phyloP scores from a whole-genome alignment of 345 rosid species.

The Citrus hindsii region DNA sequence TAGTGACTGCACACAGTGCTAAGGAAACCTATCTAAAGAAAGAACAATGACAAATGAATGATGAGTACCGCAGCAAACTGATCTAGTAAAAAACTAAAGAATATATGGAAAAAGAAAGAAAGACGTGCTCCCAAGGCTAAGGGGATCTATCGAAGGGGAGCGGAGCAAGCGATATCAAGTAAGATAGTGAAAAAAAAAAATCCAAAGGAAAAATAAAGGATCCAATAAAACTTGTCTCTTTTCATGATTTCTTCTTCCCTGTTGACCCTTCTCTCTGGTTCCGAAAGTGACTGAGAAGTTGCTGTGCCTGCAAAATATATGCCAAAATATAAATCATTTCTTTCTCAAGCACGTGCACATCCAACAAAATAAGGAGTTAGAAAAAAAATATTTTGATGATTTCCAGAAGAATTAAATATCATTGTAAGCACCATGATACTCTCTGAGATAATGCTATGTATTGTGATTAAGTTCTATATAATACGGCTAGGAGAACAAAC shows the following conservation, averaged over 20 bases:
- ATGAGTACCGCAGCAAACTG: constrained; percentile 4
- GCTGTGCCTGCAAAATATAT: constrained; percentile 69
- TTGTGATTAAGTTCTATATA: neutral
- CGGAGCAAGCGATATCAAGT: constrained; percentile 2
- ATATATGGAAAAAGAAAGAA: neutral
- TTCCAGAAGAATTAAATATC: neutral
- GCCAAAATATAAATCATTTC: constrained; percentile 17
- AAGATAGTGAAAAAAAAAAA: neutral
- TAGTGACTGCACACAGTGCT: constrained; percentile 20
- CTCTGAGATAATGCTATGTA: neutral
- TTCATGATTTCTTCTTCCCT: constrained; percentile 55
- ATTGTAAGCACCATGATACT: neutral
- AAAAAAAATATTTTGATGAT: neutral
- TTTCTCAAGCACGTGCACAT: constrained; percentile 6
- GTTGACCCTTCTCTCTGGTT: constrained; percentile 69
- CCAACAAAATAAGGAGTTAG: neutral
- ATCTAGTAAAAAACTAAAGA: constrained; percentile 17
- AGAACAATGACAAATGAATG: constrained; percentile 6
- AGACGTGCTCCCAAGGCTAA: neutral
- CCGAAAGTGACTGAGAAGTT: constrained; percentile 89
- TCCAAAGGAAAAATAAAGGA: neutral
- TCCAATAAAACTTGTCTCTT: constrained; percentile 4
- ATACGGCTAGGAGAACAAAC: neutral
- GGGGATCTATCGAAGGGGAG: neutral
- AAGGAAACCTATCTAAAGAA: constrained; percentile 15